Percentiles rank a stretch among this genome's conserved stretches.
phyloP scores from a whole-genome alignment of 176 grass and related monocot species.

The Elymus sibiricus region DNA sequence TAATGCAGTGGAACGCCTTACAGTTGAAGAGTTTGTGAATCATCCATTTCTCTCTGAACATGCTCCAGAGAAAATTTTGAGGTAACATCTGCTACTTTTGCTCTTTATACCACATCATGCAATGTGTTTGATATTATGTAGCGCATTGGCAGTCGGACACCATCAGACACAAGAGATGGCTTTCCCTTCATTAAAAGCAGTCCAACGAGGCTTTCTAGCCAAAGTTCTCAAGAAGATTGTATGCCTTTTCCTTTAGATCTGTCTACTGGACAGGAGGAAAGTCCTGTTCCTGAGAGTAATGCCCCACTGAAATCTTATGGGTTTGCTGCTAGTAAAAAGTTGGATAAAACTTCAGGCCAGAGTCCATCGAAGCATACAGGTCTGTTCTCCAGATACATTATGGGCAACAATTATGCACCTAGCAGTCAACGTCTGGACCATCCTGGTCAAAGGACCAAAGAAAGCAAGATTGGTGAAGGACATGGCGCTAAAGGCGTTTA shows the following conservation, averaged over 20 bases:
- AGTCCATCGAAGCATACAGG: conserved; percentile 61
- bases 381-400: conserved; percentile 58
- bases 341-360: conserved; percentile 50
- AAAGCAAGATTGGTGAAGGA: conserved; percentile 34
- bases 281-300: conserved; percentile 37
- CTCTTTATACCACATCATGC: neutral
- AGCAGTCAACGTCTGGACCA: conserved; percentile 37
- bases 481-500: conserved; percentile 26
- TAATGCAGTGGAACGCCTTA: conserved; percentile 89
- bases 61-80: conserved; percentile 37
- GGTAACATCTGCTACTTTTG: conserved; percentile 37
- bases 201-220: conserved; percentile 46
- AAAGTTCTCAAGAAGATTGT: conserved; percentile 84
- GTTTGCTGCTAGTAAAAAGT: conserved; percentile 36
- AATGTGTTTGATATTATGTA: conserved; percentile 27
- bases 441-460: conserved; percentile 43
- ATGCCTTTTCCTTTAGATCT: conserved; percentile 90
- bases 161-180: conserved; percentile 48
- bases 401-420: conserved; percentile 38
- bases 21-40: conserved; percentile 93
- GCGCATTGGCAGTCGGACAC: conserved; percentile 37
- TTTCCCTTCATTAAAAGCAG: conserved; percentile 46
- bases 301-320: conserved; percentile 47
- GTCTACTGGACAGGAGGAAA: conserved; percentile 58
- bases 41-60: conserved; percentile 86